Conservation (phyloP, 1,284 basidiomycete genomes). For the Pseudozyma tsukubaensis region DNA sequence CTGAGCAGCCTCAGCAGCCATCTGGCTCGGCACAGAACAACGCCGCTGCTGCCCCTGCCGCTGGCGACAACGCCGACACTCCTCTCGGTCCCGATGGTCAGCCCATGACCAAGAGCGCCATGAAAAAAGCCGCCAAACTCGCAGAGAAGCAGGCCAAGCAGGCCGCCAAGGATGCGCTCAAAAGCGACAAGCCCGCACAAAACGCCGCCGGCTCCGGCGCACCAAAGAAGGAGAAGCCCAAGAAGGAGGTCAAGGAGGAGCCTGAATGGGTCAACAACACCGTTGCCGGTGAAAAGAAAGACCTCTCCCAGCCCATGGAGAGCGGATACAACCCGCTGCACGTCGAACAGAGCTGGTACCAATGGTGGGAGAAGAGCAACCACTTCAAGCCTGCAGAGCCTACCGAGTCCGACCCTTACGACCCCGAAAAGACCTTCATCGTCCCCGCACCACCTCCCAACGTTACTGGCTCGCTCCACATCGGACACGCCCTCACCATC, state of each 20-base stretch:
- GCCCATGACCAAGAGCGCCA: slow-evolving; percentile 58
- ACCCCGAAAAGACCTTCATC: slow-evolving; percentile 76
- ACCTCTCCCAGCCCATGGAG: slow-evolving; percentile 87
- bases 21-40: slow-evolving; percentile 19
- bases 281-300: slow-evolving; percentile 64
- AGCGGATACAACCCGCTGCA: slow-evolving; percentile 93
- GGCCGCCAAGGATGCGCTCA: slow-evolving; percentile 63
- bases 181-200: slow-evolving; percentile 52
- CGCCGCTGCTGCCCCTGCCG: slow-evolving; percentile 16
- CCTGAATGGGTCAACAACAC: slow-evolving; percentile 66
- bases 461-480: slow-evolving; percentile 95
- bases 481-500: slow-evolving; percentile 93
- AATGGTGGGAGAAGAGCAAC: slow-evolving; percentile 93
- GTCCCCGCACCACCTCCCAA: slow-evolving; percentile 97
- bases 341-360: slow-evolving; percentile 96
- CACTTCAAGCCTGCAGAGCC: slow-evolving; percentile 81
- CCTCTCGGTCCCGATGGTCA: slow-evolving; percentile 54
- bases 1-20: slow-evolving; percentile 31
- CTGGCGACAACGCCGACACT: slow-evolving; percentile 21
- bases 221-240: slow-evolving; percentile 66
- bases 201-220: slow-evolving; percentile 39
- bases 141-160: slow-evolving; percentile 64
- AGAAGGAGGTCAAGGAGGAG: slow-evolving; percentile 65
- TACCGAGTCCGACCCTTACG: slow-evolving; percentile 62
- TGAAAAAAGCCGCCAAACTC: slow-evolving; percentile 63